Evolutionary conservation across 2,329 filamentous ascomycete genomes (phyloP).

Genomic region (Eurotiales sp.): DNA sequence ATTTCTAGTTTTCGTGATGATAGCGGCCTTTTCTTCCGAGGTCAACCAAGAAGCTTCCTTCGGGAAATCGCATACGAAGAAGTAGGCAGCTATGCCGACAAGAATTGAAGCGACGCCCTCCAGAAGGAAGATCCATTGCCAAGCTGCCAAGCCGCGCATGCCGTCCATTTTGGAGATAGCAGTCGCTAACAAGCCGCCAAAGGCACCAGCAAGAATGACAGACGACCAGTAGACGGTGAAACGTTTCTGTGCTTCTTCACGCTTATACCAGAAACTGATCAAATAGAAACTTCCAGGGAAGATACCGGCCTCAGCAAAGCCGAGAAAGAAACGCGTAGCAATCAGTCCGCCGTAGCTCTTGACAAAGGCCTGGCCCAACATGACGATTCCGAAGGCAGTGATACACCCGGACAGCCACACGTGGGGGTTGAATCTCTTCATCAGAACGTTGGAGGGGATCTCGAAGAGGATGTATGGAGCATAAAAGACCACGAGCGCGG

Average conservation of each 20-base stretch:
- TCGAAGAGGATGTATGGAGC: constrained; percentile 53
- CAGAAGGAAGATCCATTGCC: constrained; percentile 33
- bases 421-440: constrained; percentile 51
- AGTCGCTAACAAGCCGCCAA: constrained; percentile 27
- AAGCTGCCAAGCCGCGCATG: constrained; percentile 22
- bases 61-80: constrained; percentile 23
- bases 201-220: constrained; percentile 22
- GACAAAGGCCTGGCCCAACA: constrained; percentile 25
- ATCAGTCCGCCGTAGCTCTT: constrained; percentile 25
- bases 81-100: constrained; percentile 22
- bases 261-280: constrained; percentile 33
- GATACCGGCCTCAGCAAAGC: constrained; percentile 28
- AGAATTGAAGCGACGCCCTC: constrained; percentile 24
- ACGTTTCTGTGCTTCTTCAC: constrained; percentile 26
- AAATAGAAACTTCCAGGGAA: constrained; percentile 36
- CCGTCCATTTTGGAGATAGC: constrained; percentile 27
- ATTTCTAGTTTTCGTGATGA: constrained; percentile 18
- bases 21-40: constrained; percentile 20
- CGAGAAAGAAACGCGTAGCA: constrained; percentile 28
- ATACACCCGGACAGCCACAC: constrained; percentile 41
- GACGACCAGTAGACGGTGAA: constrained; percentile 24
- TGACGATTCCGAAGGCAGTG: constrained; percentile 22
- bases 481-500: constrained; percentile 53
- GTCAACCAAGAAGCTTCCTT: constrained; percentile 21
- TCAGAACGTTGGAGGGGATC: constrained; percentile 50